phyloP scores from a whole-genome alignment of 2,329 filamentous ascomycete genomes.

The Claviceps quebecensis region DNA sequence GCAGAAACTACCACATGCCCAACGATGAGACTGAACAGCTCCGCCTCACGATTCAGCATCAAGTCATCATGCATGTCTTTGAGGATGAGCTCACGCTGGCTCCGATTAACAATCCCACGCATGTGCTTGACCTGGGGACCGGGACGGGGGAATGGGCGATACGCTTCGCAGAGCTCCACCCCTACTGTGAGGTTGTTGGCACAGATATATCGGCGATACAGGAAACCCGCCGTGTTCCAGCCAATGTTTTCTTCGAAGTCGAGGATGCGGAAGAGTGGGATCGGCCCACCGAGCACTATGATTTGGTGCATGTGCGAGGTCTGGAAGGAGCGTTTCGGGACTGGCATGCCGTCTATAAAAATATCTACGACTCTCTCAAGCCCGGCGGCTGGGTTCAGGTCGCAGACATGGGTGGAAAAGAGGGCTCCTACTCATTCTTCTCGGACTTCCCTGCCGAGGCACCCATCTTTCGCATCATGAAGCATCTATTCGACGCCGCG shows the following conservation, averaged over 20 bases:
- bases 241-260: constrained; percentile 46
- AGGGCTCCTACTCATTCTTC: constrained; percentile 19
- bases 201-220: constrained; percentile 44
- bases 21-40: constrained; percentile 53
- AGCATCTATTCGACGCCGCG: constrained; percentile 30
- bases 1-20: constrained; percentile 49
- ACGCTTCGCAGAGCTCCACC: constrained; percentile 39
- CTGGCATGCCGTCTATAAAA: constrained; percentile 40
- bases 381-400: constrained; percentile 45
- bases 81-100: constrained; percentile 30
- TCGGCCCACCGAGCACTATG: constrained; percentile 34
- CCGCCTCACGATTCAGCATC: constrained; percentile 46
- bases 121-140: constrained; percentile 43
- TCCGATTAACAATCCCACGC: constrained; percentile 23
- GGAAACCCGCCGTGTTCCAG: constrained; percentile 40
- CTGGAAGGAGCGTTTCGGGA: constrained; percentile 42
- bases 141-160: constrained; percentile 40
- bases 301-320: constrained; percentile 42
- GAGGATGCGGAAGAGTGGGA: constrained; percentile 49
- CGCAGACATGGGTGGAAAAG: constrained; percentile 37
- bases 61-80: constrained; percentile 43
- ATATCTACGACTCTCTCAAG: constrained; percentile 37
- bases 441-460: constrained; percentile 29
- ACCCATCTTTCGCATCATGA: constrained; percentile 26
- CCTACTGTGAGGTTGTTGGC: constrained; percentile 41